Percentiles rank a stretch among this genome's conserved stretches.
Evolutionary conservation across 2,329 filamentous ascomycete genomes (phyloP).

Genomic region (Xylariales sp.): DNA sequence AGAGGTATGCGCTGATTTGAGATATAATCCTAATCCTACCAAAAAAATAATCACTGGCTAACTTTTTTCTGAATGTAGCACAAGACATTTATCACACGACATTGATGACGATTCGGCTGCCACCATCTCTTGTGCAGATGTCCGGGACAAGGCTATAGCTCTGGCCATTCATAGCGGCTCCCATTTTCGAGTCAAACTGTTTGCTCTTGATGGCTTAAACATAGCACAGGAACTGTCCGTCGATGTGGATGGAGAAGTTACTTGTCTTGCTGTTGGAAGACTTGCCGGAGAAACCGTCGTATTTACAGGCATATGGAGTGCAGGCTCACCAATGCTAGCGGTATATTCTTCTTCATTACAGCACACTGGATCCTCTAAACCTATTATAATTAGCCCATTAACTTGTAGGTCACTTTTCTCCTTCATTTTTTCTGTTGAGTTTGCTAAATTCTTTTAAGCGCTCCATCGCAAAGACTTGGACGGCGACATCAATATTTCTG

Average conservation of each 20-base stretch:
- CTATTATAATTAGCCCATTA: conserved; percentile 8
- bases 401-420: conserved; percentile 13
- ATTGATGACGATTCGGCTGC: conserved; percentile 21
- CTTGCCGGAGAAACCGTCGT: conserved; percentile 12
- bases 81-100: conserved; percentile 25
- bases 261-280: conserved; percentile 32
- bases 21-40: no score
- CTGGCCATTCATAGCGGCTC: conserved; percentile 35
- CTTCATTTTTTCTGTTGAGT: no score
- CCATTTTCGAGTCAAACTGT: conserved; percentile 32
- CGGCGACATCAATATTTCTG: no score
- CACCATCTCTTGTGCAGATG: conserved; percentile 37
- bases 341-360: conserved; percentile 13
- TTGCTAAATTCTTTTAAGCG: no score
- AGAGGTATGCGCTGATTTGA: conserved; percentile 31
- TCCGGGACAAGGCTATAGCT: conserved; percentile 32
- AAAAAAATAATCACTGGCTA: no score
- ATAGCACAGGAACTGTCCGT: conserved; percentile 25
- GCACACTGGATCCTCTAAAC: background rate
- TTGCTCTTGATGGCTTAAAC: conserved; percentile 29
- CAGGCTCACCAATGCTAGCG: conserved; percentile 12
- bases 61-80: no score
- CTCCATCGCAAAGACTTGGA: no score
- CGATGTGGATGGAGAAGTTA: conserved; percentile 41
- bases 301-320: conserved; percentile 18